A percentile compares a stretch with the other conserved stretches of the same genome.
Evolutionary conservation across 176 grass and related monocot genomes (phyloP).

Genomic region (Hordeum marinum): DNA sequence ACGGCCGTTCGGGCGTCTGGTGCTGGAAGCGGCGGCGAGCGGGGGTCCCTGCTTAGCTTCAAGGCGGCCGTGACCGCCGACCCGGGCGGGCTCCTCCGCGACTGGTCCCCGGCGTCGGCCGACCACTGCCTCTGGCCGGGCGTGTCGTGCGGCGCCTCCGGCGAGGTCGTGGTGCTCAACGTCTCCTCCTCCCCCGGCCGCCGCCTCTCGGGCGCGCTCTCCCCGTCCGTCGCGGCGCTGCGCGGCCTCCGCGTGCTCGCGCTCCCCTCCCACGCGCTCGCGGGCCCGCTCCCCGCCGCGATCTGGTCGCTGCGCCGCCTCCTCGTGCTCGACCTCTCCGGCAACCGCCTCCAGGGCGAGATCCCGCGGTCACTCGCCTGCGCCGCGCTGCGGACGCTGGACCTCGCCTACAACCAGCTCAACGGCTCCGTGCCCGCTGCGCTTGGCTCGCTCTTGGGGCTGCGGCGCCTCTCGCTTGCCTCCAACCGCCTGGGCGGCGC

Average conservation of each 20-base stretch:
- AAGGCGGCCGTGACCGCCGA: slow-evolving; percentile 55
- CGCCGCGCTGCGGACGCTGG: slow-evolving; percentile 57
- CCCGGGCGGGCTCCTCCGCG: slow-evolving; percentile 41
- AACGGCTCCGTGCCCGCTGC: slow-evolving; percentile 67
- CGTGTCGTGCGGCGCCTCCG: slow-evolving; percentile 45
- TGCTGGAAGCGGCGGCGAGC: slow-evolving; percentile 34
- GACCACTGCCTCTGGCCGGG: slow-evolving; percentile 76
- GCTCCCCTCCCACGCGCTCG: slow-evolving; percentile 53
- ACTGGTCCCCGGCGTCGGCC: slow-evolving; percentile 32
- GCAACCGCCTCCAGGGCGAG: slow-evolving; percentile 60
- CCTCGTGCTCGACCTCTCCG: slow-evolving; percentile 54
- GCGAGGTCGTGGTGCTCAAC: slow-evolving; percentile 55
- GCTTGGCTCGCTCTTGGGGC: slow-evolving; percentile 20
- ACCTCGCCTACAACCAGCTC: slow-evolving; percentile 73
- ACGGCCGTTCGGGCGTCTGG: neutral
- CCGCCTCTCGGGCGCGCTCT: slow-evolving; percentile 51
- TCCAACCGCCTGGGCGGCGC: slow-evolving; percentile 66
- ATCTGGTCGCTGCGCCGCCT: slow-evolving; percentile 58
- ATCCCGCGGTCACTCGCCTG: slow-evolving; percentile 55
- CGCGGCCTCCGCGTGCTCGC: slow-evolving; percentile 46
- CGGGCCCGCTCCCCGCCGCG: slow-evolving; percentile 38
- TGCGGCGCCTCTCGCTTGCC: slow-evolving; percentile 61
- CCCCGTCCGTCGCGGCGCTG: slow-evolving; percentile 50
- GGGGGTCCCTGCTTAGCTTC: slow-evolving; percentile 46
- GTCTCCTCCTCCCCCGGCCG: slow-evolving; percentile 47